These are phyloP conservation scores for Fusarium luffae DNA, from an alignment of 2,329 filamentous ascomycete species.

Conservation along the genomic window DNA sequence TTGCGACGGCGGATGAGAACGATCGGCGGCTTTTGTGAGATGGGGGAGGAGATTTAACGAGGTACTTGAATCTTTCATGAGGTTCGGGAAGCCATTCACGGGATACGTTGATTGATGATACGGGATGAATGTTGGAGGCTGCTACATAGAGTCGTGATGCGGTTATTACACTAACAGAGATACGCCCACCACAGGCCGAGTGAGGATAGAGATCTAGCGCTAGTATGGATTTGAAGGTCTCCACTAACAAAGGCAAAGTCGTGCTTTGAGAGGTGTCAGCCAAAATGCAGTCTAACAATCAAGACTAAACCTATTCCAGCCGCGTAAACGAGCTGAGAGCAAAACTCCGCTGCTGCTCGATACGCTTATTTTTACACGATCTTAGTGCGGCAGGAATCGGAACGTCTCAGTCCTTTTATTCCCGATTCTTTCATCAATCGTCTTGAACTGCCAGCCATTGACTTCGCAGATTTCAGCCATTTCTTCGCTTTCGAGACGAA, in stretches of 20 bases:
- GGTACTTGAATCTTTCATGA: not conserved
- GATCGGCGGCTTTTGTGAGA: not conserved
- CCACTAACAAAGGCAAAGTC: not conserved
- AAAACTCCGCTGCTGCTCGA: conserved; percentile 9
- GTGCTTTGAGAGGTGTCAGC: not conserved
- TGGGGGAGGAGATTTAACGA: not conserved
- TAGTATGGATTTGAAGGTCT: not conserved
- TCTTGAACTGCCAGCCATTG: not conserved
- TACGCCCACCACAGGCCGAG: too few relatives aligned
- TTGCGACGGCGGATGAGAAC: not conserved
- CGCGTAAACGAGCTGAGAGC: conserved; percentile 34
- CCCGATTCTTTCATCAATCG: too few relatives aligned
- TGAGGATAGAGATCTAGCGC: too few relatives aligned
- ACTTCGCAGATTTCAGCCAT: not conserved
- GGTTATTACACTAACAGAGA: too few relatives aligned
- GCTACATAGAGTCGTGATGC: too few relatives aligned
- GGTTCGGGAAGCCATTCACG: not conserved
- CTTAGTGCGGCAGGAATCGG: not conserved
- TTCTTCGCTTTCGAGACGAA: fast-evolving
- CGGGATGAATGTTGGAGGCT: not conserved
- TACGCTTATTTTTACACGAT: not conserved
- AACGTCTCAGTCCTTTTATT: not conserved
- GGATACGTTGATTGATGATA: not conserved
- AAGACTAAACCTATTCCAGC: conserved; percentile 38
- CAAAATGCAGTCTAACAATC: conserved; percentile 2